These are phyloP conservation scores for Gynochthodes officinalis DNA, from an alignment of 257 asterid genomes.

Conservation along the genomic window DNA sequence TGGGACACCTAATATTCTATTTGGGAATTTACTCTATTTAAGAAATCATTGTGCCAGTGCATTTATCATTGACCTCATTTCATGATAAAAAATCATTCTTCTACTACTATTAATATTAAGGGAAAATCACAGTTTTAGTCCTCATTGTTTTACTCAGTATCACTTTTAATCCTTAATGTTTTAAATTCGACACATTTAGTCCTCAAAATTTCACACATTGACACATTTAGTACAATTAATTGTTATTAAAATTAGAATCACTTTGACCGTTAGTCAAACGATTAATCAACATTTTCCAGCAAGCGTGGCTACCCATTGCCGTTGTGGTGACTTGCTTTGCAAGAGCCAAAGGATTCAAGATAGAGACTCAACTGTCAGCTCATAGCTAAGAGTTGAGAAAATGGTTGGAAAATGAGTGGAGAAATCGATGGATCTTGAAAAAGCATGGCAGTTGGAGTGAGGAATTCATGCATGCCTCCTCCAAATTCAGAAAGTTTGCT, in stretches of 20 bases:
- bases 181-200: too few species aligned
- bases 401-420: constrained; percentile 26
- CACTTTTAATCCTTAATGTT: too few species aligned
- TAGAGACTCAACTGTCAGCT: constrained; percentile 2
- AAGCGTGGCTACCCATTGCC: too few species aligned
- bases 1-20: background rate
- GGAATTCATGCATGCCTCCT: constrained; percentile 6
- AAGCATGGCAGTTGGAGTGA: constrained; percentile 18
- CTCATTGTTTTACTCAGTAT: too few species aligned
- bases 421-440: constrained; percentile 33
- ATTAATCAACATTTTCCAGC: too few species aligned
- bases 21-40: background rate
- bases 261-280: too few species aligned
- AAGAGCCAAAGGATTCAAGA: constrained; percentile 4
- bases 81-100: background rate
- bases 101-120: background rate
- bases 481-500: constrained; percentile 24
- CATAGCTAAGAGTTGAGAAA: constrained; percentile 15
- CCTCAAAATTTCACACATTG: too few species aligned
- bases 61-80: background rate
- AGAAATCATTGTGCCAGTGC: background rate
- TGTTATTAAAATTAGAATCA: too few species aligned
- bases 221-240: too few species aligned
- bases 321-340: constrained; percentile 24
- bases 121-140: too few species aligned